Percentiles rank a stretch among this genome's conserved stretches.
These are phyloP conservation scores for Fusarium sororula DNA, from an alignment of 2,329 filamentous ascomycete genomes.

Conservation along the genomic window DNA sequence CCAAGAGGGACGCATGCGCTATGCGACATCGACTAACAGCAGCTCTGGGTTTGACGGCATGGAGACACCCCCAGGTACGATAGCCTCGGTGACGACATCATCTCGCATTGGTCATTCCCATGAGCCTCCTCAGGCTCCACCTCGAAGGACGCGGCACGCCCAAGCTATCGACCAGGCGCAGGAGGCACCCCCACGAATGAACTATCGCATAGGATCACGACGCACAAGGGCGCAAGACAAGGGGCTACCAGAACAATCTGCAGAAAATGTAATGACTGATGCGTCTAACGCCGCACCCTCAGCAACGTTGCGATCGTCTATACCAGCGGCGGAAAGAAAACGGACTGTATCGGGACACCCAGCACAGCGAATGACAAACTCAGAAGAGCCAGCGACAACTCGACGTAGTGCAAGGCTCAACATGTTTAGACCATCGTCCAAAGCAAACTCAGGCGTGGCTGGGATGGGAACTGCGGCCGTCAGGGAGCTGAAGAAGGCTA, in stretches of 20 bases:
- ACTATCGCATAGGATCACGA: conserved; percentile 62
- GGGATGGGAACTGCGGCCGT: conserved; percentile 66
- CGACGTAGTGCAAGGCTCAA: conserved; percentile 77
- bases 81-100: conserved; percentile 32
- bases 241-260: conserved; percentile 42
- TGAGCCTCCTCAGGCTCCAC: conserved; percentile 63
- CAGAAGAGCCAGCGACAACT: conserved; percentile 66
- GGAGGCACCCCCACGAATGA: conserved; percentile 72
- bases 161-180: conserved; percentile 61
- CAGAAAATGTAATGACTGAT: conserved; percentile 56
- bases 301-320: conserved; percentile 50
- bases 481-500: conserved; percentile 84
- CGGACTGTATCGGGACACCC: conserved; percentile 90
- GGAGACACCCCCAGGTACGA: conserved; percentile 65
- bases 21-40: conserved; percentile 50
- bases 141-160: conserved; percentile 63
- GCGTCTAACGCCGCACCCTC: conserved; percentile 47
- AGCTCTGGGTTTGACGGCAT: conserved; percentile 61
- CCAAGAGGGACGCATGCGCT: conserved; percentile 59
- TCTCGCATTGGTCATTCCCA: conserved; percentile 41
- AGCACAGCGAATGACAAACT: conserved; percentile 60
- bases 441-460: conserved; percentile 66
- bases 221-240: conserved; percentile 52
- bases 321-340: conserved; percentile 74
- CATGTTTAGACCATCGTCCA: conserved; percentile 74